Conservation (phyloP, 2,329 filamentous ascomycete genomes). For the Capronia epimyces region DNA sequence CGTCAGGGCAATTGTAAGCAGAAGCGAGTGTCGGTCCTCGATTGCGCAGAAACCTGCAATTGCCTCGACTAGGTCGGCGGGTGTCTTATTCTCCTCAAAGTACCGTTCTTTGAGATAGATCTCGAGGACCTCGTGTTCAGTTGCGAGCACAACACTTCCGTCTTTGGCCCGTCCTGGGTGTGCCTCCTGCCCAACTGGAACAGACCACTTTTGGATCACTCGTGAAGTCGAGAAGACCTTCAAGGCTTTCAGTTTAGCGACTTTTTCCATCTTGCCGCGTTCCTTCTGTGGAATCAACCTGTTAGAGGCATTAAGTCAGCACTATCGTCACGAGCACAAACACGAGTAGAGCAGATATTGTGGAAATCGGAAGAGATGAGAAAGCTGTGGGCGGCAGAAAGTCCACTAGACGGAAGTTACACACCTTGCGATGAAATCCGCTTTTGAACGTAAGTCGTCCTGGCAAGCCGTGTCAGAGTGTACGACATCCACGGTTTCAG, state of each 20-base stretch:
- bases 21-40: constrained; percentile 1
- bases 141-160: constrained; percentile 6
- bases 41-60: constrained; percentile 5
- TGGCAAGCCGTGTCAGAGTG: neutral
- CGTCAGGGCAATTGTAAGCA: constrained; percentile 4
- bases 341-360: too few relatives aligned
- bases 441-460: constrained; percentile 2
- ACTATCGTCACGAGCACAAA: neutral
- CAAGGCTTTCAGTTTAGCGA: constrained; percentile 1
- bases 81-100: constrained; percentile 1
- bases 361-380: too few relatives aligned
- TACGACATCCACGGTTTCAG: constrained; percentile 1
- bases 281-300: constrained; percentile 6
- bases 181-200: neutral
- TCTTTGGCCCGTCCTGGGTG: constrained; percentile 1
- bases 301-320: neutral
- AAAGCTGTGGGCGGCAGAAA: too few relatives aligned
- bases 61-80: constrained; percentile 5
- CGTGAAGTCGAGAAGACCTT: neutral
- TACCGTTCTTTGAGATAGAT: constrained; percentile 6
- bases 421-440: constrained; percentile 6
- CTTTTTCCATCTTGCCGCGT: constrained; percentile 6
- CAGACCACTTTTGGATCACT: constrained; percentile 6
- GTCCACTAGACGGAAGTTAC: too few relatives aligned
- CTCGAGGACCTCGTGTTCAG: constrained; percentile 1